phyloP scores from a whole-genome alignment of 2,329 filamentous ascomycete genomes.

The Colletotrichum sublineola region DNA sequence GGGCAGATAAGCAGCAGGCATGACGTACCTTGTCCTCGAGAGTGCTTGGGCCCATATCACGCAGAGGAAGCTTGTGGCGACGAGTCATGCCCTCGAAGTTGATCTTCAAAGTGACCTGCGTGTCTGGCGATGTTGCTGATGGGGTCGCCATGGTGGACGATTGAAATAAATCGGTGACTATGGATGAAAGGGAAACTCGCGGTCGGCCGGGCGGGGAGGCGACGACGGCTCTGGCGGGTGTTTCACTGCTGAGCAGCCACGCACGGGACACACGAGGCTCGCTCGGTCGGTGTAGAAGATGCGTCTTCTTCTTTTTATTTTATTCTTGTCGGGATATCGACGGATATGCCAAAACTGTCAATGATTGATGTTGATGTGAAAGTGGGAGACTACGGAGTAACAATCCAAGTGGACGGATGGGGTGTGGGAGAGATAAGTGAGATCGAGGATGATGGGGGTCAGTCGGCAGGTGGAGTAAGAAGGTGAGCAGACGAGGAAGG shows the following conservation, averaged over 20 bases:
- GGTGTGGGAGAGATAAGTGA: conserved; percentile 40
- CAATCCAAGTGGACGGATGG: conserved; percentile 13
- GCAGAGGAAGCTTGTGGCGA: conserved; percentile 90
- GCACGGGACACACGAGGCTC: conserved; percentile 40
- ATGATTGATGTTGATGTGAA: conserved; percentile 44
- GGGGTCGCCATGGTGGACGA: conserved; percentile 33
- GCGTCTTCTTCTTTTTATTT: not conserved
- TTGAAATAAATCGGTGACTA: conserved; percentile 11
- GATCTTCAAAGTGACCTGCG: conserved; percentile 82
- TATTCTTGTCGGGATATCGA: not conserved
- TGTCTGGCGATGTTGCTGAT: conserved; percentile 41
- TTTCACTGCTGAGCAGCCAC: conserved; percentile 40
- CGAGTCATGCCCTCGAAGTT: conserved; percentile 80
- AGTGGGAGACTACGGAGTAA: conserved; percentile 4
- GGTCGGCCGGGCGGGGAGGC: conserved; percentile 37
- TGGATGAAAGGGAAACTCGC: conserved; percentile 29
- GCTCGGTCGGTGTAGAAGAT: conserved; percentile 31
- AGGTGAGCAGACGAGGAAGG: conserved; percentile 41
- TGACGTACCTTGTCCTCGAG: conserved; percentile 87
- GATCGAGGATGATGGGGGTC: conserved; percentile 35
- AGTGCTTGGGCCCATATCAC: conserved; percentile 80
- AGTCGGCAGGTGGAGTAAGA: conserved; percentile 37
- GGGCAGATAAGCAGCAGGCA: conserved; percentile 20
- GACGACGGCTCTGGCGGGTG: conserved; percentile 39
- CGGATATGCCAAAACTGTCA: conserved; percentile 56